A percentile compares a stretch with the other conserved stretches of the same genome.
Conservation (phyloP, 2,329 filamentous ascomycete species). For the Fusarium sp. region DNA sequence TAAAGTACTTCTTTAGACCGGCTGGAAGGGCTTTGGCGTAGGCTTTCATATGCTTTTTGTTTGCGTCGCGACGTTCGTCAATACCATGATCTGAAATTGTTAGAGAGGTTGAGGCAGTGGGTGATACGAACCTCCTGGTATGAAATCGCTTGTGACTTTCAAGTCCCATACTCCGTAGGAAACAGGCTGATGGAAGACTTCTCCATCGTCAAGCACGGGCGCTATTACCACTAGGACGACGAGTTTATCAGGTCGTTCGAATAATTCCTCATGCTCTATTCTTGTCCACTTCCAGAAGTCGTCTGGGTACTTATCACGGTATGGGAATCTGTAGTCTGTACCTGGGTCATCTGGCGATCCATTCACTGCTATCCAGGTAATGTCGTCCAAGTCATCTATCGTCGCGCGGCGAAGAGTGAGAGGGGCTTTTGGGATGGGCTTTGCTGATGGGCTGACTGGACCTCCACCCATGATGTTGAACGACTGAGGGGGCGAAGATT, state of each 20-base stretch:
- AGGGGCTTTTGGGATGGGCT: not conserved
- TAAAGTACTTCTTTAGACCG: not conserved
- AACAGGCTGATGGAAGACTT: not conserved
- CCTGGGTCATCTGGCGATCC: not conserved
- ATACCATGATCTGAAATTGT: not conserved
- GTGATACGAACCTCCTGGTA: not conserved
- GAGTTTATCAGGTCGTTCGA: not conserved
- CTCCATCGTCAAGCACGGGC: not conserved
- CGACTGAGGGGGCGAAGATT: rapidly evolving
- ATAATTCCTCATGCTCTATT: slow-evolving; percentile 7
- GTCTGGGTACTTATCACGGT: not conserved
- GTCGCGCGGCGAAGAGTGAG: not conserved
- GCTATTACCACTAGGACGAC: not conserved
- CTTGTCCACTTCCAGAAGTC: slow-evolving; percentile 19
- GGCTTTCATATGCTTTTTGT: not conserved
- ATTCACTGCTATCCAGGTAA: not conserved
- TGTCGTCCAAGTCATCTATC: not conserved
- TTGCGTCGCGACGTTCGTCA: slow-evolving; percentile 1
- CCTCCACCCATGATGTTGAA: not conserved
- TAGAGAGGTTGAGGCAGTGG: rapidly evolving
- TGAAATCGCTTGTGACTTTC: not conserved
- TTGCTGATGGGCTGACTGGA: not conserved
- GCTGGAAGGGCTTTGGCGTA: not conserved
- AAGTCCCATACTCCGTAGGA: not conserved
- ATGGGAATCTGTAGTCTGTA: not conserved